Evolutionary conservation across 2,329 filamentous ascomycete genomes (phyloP).

Genomic region (Penicillium sp.): DNA sequence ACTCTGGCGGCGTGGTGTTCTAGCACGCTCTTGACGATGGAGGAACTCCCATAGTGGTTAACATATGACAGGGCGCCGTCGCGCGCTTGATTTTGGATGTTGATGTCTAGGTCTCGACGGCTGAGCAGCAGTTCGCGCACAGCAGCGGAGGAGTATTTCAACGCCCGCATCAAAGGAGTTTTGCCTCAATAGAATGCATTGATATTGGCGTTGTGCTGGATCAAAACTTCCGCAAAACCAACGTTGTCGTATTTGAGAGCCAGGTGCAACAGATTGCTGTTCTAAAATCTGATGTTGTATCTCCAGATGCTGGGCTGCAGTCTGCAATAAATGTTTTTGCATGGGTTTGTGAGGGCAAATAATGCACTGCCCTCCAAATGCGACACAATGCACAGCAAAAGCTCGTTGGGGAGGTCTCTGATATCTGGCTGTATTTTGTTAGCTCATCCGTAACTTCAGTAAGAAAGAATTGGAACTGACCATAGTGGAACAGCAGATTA

Average conservation of each 20-base stretch:
- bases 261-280: conserved; percentile 8
- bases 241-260: conserved; percentile 7
- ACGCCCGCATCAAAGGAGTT: conserved; percentile 2
- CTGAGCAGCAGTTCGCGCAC: background rate
- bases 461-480: background rate
- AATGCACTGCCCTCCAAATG: conserved; percentile 1
- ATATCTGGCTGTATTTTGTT: background rate
- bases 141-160: conserved; percentile 2
- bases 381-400: conserved; percentile 1
- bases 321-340: background rate
- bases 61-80: background rate
- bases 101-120: background rate
- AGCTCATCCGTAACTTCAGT: background rate
- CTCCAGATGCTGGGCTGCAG: background rate
- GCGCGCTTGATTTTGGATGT: conserved; percentile 5
- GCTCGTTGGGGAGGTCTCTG: background rate
- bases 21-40: too few relatives aligned
- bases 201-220: conserved; percentile 1
- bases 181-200: conserved; percentile 8
- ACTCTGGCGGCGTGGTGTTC: too few relatives aligned
- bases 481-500: background rate
- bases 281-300: conserved; percentile 7
- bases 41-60: too few relatives aligned
- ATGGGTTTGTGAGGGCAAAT: background rate
- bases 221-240: background rate